Percentiles rank a stretch among this genome's conserved stretches.
Evolutionary conservation across 805 yeast species (phyloP).

Genomic region (Lachancea sp.): DNA sequence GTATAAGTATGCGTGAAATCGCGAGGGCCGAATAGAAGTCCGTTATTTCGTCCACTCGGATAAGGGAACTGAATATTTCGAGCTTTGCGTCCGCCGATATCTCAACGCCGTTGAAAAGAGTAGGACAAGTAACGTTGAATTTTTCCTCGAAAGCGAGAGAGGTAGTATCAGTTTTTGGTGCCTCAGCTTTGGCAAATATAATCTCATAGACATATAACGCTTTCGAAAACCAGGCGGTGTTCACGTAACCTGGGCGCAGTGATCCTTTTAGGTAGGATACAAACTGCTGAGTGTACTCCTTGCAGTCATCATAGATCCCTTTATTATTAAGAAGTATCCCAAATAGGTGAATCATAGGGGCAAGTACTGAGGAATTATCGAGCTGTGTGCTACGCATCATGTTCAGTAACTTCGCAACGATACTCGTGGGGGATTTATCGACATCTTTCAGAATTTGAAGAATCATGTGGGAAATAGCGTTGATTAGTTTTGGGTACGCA

Average conservation of each 20-base stretch:
- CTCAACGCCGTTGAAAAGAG: conserved; percentile 19
- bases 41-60: conserved; percentile 36
- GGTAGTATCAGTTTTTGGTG: conserved; percentile 41
- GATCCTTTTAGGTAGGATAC: conserved; percentile 33
- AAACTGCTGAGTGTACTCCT: conserved; percentile 33
- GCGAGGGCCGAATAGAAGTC: conserved; percentile 45
- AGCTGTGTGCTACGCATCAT: conserved; percentile 36
- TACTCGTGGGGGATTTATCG: conserved; percentile 31
- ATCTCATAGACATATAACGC: conserved; percentile 52
- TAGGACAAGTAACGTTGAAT: conserved; percentile 10
- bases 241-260: conserved; percentile 34
- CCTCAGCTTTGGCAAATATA: conserved; percentile 43
- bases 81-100: conserved; percentile 22
- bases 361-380: conserved; percentile 26
- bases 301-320: conserved; percentile 33
- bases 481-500: conserved; percentile 36
- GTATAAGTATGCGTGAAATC: conserved; percentile 47
- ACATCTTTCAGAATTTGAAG: conserved; percentile 31
- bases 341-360: conserved; percentile 39
- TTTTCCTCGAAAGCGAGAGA: conserved; percentile 17
- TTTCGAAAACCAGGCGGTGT: conserved; percentile 52
- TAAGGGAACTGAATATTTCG: conserved; percentile 39
- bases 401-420: conserved; percentile 34
- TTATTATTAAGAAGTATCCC: conserved; percentile 39
- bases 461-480: conserved; percentile 37